Base-by-base conservation (phyloP, 2,329 filamentous ascomycete genomes). In the Neoarthrinium moseri region DNA sequence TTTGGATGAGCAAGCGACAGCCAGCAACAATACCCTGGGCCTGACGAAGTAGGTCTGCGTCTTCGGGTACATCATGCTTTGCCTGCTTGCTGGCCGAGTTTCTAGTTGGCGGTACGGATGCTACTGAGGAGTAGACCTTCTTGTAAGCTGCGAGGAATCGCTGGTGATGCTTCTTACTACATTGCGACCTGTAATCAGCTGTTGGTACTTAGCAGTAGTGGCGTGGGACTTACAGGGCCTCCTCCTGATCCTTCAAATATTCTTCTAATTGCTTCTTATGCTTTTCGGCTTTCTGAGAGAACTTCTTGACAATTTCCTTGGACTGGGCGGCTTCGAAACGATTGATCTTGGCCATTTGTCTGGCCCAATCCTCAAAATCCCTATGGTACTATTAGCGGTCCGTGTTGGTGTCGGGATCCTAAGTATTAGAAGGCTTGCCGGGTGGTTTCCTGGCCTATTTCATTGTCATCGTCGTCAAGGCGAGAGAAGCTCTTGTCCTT, bases 401-500 rank as follows among this genome's bases (percentile, higher is more conserved):
- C 18, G 23, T 13, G 30, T 12, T 34, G 22, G 29, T 10, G 23
- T 43, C n/a, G 8, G 8, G 32, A 35, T 17, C 8, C 17, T 12
- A 17, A 24, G 10, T 18, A n/a, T 4, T 6, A 12, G 21, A 11
- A 10, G 48, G 10, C 56, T 49, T 24, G 58, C 56, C 49, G 55
- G 24, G 53, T 56, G 34, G 50, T 40, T 13, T 54, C 56, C 36
- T 58, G 54, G 23, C 59, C 56, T 17, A 51, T 47, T 17, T 63
- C 59, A 49, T 57, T 54, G 6, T 57, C 51, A 11, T 62, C 57
- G 32, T 62, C 59, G 35, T 58, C 60, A 12, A 63, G 51, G 20
- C 55, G 56, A 18, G 59, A 55, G 22, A 61, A 22, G 13, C 41
- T 45, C 18, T 38, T 30, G 24, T 13, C 43, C 32, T 23, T 29